A percentile compares a stretch with the other conserved stretches of the same genome.
Conservation (phyloP, 176 grass and related monocot genomes). For the Avena atlantica region DNA sequence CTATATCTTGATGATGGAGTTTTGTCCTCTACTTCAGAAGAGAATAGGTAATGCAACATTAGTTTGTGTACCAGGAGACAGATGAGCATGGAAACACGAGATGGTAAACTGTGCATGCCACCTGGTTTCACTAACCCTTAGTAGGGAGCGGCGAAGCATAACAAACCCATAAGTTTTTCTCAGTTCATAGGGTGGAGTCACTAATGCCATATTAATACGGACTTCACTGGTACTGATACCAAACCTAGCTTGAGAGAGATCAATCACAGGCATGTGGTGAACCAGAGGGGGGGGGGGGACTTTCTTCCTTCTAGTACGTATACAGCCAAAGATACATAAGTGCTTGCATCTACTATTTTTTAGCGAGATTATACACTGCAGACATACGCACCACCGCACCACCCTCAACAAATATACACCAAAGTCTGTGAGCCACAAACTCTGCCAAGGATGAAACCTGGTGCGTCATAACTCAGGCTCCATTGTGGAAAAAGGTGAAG, state of each 20-base stretch:
- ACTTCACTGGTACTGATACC: not conserved
- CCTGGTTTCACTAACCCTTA: not conserved
- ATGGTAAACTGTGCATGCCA: conserved; percentile 16
- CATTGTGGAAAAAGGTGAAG: not conserved
- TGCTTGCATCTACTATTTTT: not conserved
- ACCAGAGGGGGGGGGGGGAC: not conserved
- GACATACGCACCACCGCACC: not conserved
- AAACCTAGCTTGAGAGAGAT: not conserved
- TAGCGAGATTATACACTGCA: not conserved
- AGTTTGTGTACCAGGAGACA: conserved; percentile 16
- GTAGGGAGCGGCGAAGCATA: no score
- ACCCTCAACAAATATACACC: not conserved
- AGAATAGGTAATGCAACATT: conserved; percentile 24
- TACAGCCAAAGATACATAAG: not conserved
- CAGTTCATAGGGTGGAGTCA: not conserved
- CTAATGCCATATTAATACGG: not conserved
- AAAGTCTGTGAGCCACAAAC: not conserved
- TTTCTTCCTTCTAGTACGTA: conserved; percentile 17
- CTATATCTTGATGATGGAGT: not conserved
- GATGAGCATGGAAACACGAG: conserved; percentile 10
- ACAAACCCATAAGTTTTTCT: no score
- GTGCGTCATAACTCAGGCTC: not conserved
- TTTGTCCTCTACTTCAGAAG: conserved; percentile 9
- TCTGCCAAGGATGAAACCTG: not conserved
- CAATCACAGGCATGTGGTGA: not conserved